Conservation (phyloP, 2,329 filamentous ascomycete species). For the Xylaria sp. region DNA sequence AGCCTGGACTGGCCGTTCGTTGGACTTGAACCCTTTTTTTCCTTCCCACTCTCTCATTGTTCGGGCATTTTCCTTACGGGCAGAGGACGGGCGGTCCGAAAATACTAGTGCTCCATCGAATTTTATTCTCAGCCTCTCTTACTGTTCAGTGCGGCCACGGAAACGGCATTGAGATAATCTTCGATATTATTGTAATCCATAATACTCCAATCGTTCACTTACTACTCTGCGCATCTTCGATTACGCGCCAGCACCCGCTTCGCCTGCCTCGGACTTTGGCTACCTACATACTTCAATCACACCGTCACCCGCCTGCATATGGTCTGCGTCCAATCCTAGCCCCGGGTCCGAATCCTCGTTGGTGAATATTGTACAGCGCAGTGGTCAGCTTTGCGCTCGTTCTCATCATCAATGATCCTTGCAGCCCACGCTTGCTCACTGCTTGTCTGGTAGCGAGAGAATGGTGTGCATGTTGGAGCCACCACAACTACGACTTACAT, state of each 20-base stretch:
- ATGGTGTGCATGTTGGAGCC: conserved; percentile 8
- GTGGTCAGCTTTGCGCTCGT: too few species aligned
- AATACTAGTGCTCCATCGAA: not conserved
- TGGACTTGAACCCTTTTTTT: not conserved
- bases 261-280: conserved; percentile 5
- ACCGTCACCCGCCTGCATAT: conserved; percentile 17
- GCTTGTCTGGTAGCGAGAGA: conserved; percentile 17
- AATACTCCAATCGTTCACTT: not conserved
- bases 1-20: conserved; percentile 8
- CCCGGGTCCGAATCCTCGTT: not conserved
- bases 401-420: conserved; percentile 16
- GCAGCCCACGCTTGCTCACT: conserved; percentile 1
- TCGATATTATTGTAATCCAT: conserved; percentile 5
- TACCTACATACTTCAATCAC: conserved; percentile 15
- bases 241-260: not conserved
- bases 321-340: conserved; percentile 17
- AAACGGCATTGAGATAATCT: not conserved
- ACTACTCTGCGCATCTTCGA: not conserved
- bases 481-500: not conserved
- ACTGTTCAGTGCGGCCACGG: not conserved
- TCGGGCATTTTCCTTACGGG: not conserved
- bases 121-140: not conserved
- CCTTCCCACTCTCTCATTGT: not conserved
- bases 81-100: not conserved
- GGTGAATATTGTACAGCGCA: not conserved